Percentiles rank a stretch among this genome's conserved stretches.
Evolutionary conservation across 1,284 basidiomycete species (phyloP).

Genomic region (Cerrena zonata): DNA sequence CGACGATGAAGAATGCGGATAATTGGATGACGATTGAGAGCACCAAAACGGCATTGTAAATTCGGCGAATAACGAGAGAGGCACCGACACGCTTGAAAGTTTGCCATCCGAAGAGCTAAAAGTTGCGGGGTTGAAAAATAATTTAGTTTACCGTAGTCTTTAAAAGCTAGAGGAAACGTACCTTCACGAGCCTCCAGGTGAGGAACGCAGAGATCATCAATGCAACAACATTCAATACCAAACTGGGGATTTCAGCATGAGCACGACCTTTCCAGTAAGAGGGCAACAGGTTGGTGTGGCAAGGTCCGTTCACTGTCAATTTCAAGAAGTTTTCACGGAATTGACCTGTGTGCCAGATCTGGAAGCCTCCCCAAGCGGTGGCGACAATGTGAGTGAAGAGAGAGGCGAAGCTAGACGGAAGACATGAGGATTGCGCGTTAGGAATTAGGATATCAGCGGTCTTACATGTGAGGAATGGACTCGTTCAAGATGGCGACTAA

Average conservation of each 20-base stretch:
- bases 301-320: conserved; percentile 60
- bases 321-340: conserved; percentile 54
- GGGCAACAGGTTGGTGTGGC: conserved; percentile 49
- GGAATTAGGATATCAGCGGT: neutral
- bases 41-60: conserved; percentile 67
- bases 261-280: conserved; percentile 55
- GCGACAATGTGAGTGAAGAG: conserved; percentile 67
- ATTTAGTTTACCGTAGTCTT: too few relatives aligned
- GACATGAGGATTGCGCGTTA: neutral
- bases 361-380: conserved; percentile 64
- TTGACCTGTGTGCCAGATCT: conserved; percentile 50
- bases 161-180: conserved; percentile 23
- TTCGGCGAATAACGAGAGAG: conserved; percentile 63
- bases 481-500: conserved; percentile 72
- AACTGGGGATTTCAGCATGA: conserved; percentile 55
- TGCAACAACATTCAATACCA: conserved; percentile 57
- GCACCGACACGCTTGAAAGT: conserved; percentile 81
- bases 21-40: conserved; percentile 72
- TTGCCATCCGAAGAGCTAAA: conserved; percentile 72
- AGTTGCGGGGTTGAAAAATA: neutral
- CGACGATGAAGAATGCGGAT: conserved; percentile 68
- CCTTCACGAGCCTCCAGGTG: conserved; percentile 72
- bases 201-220: conserved; percentile 57
- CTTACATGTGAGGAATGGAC: conserved; percentile 70
- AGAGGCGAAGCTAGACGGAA: conserved; percentile 44